Percentiles rank a stretch among this genome's conserved stretches.
phyloP scores from a whole-genome alignment of 2,329 filamentous ascomycete genomes.

The Fusarium piperis region DNA sequence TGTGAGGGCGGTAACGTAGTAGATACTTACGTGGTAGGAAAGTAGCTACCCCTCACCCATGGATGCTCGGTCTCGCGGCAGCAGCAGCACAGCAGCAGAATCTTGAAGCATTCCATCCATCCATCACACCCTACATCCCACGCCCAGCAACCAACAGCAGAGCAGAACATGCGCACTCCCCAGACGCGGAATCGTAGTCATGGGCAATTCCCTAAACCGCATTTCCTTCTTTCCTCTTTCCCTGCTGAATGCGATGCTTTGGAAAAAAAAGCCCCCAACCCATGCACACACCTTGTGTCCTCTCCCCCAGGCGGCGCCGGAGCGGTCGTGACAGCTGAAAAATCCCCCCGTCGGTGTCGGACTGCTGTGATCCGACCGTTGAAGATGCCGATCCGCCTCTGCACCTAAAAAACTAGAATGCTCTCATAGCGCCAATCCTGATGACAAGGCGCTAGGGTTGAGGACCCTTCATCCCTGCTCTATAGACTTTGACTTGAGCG shows the following conservation, averaged over 20 bases:
- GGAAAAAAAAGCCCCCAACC: not conserved
- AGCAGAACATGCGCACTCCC: not conserved
- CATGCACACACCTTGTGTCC: not conserved
- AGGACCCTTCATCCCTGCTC: constrained; percentile 2
- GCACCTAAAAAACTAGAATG: not conserved
- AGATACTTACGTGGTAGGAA: not conserved
- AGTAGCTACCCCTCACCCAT: constrained; percentile 25
- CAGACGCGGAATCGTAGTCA: not conserved
- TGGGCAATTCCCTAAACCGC: constrained; percentile 9
- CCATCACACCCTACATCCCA: constrained; percentile 11
- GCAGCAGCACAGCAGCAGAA: not conserved
- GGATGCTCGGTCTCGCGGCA: not conserved
- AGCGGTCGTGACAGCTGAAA: constrained; percentile 1
- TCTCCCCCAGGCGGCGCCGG: not conserved
- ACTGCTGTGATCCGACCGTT: constrained; percentile 3
- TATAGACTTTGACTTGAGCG: not conserved
- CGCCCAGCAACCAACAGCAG: not conserved
- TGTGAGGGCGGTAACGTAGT: not conserved
- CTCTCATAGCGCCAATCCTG: not conserved
- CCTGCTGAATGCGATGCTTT: not conserved
- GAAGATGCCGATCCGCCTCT: not conserved
- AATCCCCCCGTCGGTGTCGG: not conserved
- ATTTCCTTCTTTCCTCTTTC: not conserved
- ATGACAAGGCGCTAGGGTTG: not conserved
- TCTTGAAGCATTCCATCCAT: constrained; percentile 16